Conservation (phyloP, 1,284 basidiomycete species). For the Earliella scabrosa region DNA sequence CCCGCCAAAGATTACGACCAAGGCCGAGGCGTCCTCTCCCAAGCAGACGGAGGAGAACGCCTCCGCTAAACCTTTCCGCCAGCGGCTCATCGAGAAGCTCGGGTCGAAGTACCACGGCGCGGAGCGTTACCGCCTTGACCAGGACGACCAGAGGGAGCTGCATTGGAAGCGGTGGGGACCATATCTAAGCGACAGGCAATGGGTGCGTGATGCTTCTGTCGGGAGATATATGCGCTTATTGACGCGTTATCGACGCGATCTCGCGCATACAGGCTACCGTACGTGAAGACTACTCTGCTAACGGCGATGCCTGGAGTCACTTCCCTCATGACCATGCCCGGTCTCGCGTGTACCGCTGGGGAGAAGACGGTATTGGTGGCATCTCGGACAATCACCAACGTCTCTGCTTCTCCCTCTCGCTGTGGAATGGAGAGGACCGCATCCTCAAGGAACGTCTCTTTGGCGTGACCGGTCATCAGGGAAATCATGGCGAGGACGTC, state of each 20-base stretch:
- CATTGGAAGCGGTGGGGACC: slow-evolving; percentile 99
- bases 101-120: slow-evolving; percentile 66
- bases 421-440: slow-evolving; percentile 95
- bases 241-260: not conserved
- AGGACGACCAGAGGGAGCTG: slow-evolving; percentile 65
- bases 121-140: slow-evolving; percentile 74
- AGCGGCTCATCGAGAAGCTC: slow-evolving; percentile 62
- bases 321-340: slow-evolving; percentile 96
- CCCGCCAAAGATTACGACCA: too few relatives aligned
- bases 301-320: slow-evolving; percentile 97
- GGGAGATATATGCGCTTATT: slow-evolving; percentile 9
- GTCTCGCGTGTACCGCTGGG: slow-evolving; percentile 96
- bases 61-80: slow-evolving; percentile 50
- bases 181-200: slow-evolving; percentile 96
- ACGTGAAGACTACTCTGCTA: slow-evolving; percentile 95
- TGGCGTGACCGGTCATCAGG: slow-evolving; percentile 93
- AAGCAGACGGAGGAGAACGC: slow-evolving; percentile 28
- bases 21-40: slow-evolving; percentile 37
- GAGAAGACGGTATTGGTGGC: slow-evolving; percentile 96
- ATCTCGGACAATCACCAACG: slow-evolving; percentile 97
- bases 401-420: slow-evolving; percentile 86
- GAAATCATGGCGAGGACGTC: slow-evolving; percentile 98
- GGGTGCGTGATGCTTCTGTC: slow-evolving; percentile 62
- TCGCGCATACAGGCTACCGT: slow-evolving; percentile 79
- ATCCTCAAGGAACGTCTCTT: slow-evolving; percentile 98